Percentiles rank a stretch among this genome's conserved stretches.
phyloP scores from a whole-genome alignment of 1,284 basidiomycete genomes.

The Phaffia rhodozyma region DNA sequence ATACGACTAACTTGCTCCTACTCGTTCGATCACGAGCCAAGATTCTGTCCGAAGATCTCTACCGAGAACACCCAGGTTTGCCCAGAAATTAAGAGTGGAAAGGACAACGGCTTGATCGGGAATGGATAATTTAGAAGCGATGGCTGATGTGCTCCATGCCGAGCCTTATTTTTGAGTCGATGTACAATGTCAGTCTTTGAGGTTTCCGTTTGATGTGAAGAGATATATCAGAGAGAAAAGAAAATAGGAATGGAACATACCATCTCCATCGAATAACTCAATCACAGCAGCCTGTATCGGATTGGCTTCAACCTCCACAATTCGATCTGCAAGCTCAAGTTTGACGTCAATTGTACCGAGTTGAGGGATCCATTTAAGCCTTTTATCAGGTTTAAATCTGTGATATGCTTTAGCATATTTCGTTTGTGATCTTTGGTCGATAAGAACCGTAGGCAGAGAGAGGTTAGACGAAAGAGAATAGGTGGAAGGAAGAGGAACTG shows the following conservation, averaged over 20 bases:
- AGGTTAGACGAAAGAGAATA: constrained; percentile 6
- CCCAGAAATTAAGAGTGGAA: constrained; percentile 71
- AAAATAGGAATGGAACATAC: background rate
- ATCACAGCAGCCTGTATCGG: constrained; percentile 80
- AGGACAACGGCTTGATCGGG: constrained; percentile 52
- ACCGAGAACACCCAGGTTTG: constrained; percentile 63
- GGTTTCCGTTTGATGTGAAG: background rate
- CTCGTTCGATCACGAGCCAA: constrained; percentile 31
- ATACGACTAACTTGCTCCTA: too few relatives aligned
- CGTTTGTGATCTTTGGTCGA: constrained; percentile 50
- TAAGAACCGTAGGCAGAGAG: constrained; percentile 10
- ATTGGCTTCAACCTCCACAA: constrained; percentile 59
- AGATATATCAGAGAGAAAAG: background rate
- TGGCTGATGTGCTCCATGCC: constrained; percentile 53
- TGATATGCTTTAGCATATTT: constrained; percentile 63
- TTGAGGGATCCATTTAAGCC: constrained; percentile 70
- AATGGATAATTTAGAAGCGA: constrained; percentile 51
- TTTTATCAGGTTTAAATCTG: constrained; percentile 78
- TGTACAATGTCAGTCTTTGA: background rate
- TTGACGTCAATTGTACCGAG: constrained; percentile 68
- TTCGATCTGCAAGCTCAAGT: constrained; percentile 66
- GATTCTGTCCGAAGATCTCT: constrained; percentile 50
- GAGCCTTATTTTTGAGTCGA: constrained; percentile 37
- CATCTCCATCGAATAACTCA: constrained; percentile 55
- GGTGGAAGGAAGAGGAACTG: background rate